Evolutionary conservation across 495 filamentous ascomycete species (phyloP).

Genomic region (Neurospora intermedia): DNA sequence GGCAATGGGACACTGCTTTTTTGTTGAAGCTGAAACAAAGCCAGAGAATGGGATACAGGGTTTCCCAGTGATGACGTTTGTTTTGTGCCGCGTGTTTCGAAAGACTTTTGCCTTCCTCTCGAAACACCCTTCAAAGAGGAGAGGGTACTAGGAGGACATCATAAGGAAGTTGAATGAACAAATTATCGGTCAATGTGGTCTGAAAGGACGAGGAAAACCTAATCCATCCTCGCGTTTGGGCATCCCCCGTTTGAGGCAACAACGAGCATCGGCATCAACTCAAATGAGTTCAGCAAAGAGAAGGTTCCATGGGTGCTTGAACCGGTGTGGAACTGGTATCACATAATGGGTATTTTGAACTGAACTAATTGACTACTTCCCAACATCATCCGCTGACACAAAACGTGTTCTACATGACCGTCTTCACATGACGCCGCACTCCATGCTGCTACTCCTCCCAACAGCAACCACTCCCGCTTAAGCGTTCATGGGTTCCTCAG

Average conservation of each 20-base stretch:
- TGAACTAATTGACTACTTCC: neutral
- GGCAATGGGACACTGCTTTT: too few relatives aligned
- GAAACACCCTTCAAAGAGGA: neutral
- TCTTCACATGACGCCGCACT: neutral
- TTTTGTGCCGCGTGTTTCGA: neutral
- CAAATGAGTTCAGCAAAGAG: neutral
- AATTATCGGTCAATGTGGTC: neutral
- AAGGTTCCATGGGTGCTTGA: neutral
- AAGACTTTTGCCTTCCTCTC: neutral
- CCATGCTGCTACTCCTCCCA: neutral
- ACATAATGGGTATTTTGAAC: neutral
- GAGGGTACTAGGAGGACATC: neutral
- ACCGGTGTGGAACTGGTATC: neutral
- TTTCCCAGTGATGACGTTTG: neutral
- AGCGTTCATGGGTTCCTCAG: constrained; percentile 60
- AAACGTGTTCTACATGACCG: neutral
- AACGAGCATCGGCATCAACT: neutral
- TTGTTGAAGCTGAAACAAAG: too few relatives aligned
- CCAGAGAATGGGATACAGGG: too few relatives aligned
- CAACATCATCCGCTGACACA: neutral
- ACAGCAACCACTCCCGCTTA: constrained; percentile 8
- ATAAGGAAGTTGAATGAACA: neutral
- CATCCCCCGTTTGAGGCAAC: neutral
- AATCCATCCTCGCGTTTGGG: neutral
- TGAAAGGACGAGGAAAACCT: neutral